Evolutionary conservation across 768 basidiomycete species (phyloP), one percentile per base, ranked within the genome.

Genomic region (Termitomyces sp.): DNA sequence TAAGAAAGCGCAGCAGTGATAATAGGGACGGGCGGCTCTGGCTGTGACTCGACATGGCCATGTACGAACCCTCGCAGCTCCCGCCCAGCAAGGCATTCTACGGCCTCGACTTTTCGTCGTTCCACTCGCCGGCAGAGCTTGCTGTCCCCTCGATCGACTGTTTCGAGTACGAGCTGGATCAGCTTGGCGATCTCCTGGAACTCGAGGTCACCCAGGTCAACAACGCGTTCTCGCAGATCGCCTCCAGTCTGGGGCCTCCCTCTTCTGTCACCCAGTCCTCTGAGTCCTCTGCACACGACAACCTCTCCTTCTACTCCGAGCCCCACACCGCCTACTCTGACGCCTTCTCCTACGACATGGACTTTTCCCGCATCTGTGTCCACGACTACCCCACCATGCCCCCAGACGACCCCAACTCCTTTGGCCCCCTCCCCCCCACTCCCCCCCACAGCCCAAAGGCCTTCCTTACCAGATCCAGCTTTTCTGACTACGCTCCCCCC

Each of bases 81-180:
- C 60, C 36, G 65, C 62, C 51, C 50, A 37, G 40, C 17, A 62
- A 67, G 55, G 64, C 82, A 17, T 46, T 48, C n/a, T 67, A 62
- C 69, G 77, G 77, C 74, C 77, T 84, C 72, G 84, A 85, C 74
- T 87, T 88, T 78, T 80, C 84, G 76, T 86, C 86, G 71, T 87
- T 87, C 76, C 83, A 85, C 69, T 80, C 83, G 64, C 82, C 85
- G 66, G 78, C 83, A 61, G 89, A 91, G 76, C 82, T 89, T 75
- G 79, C 86, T 68, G 89, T 88, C 57, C 89, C 91, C 48, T 84
- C 88, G 70, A 88, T 89, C 63, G 91, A 92, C 79, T 81, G 86
- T 65, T 93, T 94, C 77, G 92, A 93, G 72, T 83, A 83, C 56
- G 92, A 94, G 75, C 83, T 94, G 69, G 91, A 92, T 76, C 83